phyloP scores from a whole-genome alignment of 23 red algal species.

The Porphyridium purpureum region DNA sequence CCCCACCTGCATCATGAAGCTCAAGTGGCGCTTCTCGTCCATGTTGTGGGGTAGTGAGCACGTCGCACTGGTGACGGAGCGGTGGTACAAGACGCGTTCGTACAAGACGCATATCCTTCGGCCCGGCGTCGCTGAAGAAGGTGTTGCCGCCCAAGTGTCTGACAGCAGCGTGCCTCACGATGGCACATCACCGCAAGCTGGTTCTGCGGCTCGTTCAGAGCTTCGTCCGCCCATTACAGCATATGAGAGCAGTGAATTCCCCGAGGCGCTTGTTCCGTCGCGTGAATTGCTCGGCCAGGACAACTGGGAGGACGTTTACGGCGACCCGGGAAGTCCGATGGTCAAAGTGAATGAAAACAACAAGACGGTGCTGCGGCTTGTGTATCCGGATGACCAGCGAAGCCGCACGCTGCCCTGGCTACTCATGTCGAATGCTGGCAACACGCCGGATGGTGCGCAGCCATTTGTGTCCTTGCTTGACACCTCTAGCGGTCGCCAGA shows the following conservation, averaged over 20 bases:
- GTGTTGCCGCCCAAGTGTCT: not conserved
- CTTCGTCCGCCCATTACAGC: too few species aligned
- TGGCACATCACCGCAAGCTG: too few species aligned
- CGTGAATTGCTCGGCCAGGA: constrained; percentile 8
- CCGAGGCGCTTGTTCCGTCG: not conserved
- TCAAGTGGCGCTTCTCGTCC: constrained; percentile 53
- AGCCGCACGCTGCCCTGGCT: too few species aligned
- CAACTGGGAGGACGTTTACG: constrained; percentile 92
- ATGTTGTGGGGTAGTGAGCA: constrained; percentile 64
- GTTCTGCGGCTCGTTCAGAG: too few species aligned
- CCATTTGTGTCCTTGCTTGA: constrained; percentile 65
- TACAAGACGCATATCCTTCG: constrained; percentile 37
- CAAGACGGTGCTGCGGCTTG: constrained; percentile 55
- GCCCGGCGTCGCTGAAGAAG: constrained; percentile 16
- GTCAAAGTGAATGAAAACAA: constrained; percentile 30
- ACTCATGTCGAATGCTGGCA: constrained; percentile 49
- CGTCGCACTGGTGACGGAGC: constrained; percentile 58
- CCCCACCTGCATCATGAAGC: constrained; percentile 16
- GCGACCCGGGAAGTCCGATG: constrained; percentile 47
- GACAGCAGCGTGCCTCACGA: not conserved
- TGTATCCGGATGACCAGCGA: constrained; percentile 23
- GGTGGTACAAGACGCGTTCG: constrained; percentile 71
- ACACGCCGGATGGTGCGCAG: constrained; percentile 54
- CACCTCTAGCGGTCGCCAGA: constrained; percentile 16
- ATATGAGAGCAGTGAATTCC: too few species aligned